Base-by-base conservation (phyloP, 2,329 filamentous ascomycete genomes). In the Fusarium pilosicola region DNA sequence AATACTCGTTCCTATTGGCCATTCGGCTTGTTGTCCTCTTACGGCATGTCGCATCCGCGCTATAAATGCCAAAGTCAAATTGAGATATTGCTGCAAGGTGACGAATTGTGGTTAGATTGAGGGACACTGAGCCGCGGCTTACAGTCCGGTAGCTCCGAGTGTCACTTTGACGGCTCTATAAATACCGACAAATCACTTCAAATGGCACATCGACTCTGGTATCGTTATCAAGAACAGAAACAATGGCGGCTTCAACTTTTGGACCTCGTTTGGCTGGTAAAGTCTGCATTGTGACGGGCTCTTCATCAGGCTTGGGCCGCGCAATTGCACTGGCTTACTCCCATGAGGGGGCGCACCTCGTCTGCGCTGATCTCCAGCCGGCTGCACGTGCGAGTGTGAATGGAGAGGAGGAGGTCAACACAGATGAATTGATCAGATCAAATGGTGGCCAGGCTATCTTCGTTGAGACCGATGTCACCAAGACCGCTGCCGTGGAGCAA, bases 271-370 rank as follows among this genome's bases (percentile, higher is more conserved):
- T 77, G 5, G 30, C 62, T 14, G 64, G 42, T 28, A 77, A 77
- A 28, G 65, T 86, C 81, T 70, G 81, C 79, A 82, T 87, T 30
- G 79, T 87, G 11, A 87, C 86, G 0, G 86, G 86, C 17, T 78
- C 83, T 4, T 86, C 85, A 1, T 85, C 85, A 0, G 85, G 85
- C 4, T 75, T 87, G 0, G 85, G 86, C 2, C 80, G 85, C 8
- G 83, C 85, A 3, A 87, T 88, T n/a, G 78, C 85, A 1, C 69
- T 85, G 4, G 81, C 79, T 5, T 86, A 85, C 61, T 81, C 83
- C 3, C 75, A 70, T 6, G 81, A 86, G 61, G 85, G 85, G 8
- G 83, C 84, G 1, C 71, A 71, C 11, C 71, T 87, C 11, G 80
- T 86, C 26, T 86, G 83, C 39, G 82, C 84, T 2, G 85, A 87